phyloP scores from a whole-genome alignment of 257 asterid species.

The Forsythia suspensa region DNA sequence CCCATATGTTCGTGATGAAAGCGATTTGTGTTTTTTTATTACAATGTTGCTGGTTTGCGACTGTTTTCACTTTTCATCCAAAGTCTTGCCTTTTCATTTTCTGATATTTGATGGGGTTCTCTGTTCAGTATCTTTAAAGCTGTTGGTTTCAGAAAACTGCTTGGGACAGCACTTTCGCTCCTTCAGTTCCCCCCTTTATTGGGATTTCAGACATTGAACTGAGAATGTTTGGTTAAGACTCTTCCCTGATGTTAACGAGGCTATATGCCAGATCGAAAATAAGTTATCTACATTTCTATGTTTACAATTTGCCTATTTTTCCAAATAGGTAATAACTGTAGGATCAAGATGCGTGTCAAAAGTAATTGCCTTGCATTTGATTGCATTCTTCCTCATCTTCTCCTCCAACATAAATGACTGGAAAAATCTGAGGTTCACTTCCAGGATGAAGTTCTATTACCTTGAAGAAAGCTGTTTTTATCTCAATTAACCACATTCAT shows the following conservation, averaged over 20 bases:
- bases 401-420: not conserved
- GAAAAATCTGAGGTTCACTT: not conserved
- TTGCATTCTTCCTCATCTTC: not conserved
- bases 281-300: too few relatives aligned
- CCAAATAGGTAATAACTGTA: not conserved
- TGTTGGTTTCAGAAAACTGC: not conserved
- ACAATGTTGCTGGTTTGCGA: not conserved
- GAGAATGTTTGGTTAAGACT: not conserved
- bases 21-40: not conserved
- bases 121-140: not conserved
- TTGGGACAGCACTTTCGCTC: not conserved
- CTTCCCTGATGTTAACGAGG: not conserved
- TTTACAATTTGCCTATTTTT: not conserved
- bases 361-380: not conserved
- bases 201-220: not conserved
- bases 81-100: not conserved
- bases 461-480: not conserved
- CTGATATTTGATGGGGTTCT: not conserved
- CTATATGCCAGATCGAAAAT: not conserved
- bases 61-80: not conserved
- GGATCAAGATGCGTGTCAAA: not conserved
- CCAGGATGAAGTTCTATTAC: not conserved
- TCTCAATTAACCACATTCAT: not conserved
- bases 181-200: not conserved
- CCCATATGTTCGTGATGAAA: not conserved